A percentile compares a stretch with the other conserved stretches of the same genome.
phyloP scores from a whole-genome alignment of 73 alveolate species.

The Halteria grandinella region DNA sequence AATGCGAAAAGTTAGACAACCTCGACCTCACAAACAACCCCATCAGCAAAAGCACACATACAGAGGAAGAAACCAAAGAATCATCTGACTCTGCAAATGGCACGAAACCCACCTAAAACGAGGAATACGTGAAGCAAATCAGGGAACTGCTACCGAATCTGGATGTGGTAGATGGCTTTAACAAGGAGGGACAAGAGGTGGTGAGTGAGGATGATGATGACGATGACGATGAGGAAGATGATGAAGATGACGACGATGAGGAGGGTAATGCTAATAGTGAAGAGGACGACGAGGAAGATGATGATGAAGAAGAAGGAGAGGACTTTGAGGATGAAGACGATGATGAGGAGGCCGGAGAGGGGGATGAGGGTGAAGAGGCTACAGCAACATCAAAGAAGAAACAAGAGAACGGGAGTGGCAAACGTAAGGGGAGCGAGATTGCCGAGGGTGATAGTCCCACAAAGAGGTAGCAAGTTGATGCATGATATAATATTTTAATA shows the following conservation, averaged over 20 bases:
- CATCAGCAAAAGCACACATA: not conserved
- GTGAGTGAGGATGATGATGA: slow-evolving; percentile 47
- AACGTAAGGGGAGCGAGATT: too few species aligned
- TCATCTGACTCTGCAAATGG: too few species aligned
- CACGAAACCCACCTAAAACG: too few species aligned
- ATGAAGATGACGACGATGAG: slow-evolving; percentile 23
- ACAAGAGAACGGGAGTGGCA: slow-evolving; percentile 25
- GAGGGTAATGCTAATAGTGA: slow-evolving; percentile 12
- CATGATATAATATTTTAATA: too few species aligned
- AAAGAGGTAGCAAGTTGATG: too few species aligned
- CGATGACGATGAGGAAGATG: slow-evolving; percentile 44
- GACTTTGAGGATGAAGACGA: slow-evolving; percentile 20
- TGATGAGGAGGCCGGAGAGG: slow-evolving; percentile 12
- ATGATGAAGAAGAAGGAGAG: slow-evolving; percentile 17
- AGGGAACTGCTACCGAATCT: slow-evolving; percentile 31
- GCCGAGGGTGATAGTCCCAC: too few species aligned
- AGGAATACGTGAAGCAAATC: slow-evolving; percentile 1
- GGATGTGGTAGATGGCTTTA: slow-evolving; percentile 29
- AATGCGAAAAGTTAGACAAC: slow-evolving; percentile 19
- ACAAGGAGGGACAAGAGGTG: slow-evolving; percentile 22
- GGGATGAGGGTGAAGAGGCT: slow-evolving; percentile 1
- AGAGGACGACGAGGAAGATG: slow-evolving; percentile 16
- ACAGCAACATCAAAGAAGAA: not conserved
- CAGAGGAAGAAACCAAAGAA: too few species aligned
- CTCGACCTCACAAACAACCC: slow-evolving; percentile 29